phyloP scores from a whole-genome alignment of 2,329 filamentous ascomycete species.

The Dactylonectria estremocensis region DNA sequence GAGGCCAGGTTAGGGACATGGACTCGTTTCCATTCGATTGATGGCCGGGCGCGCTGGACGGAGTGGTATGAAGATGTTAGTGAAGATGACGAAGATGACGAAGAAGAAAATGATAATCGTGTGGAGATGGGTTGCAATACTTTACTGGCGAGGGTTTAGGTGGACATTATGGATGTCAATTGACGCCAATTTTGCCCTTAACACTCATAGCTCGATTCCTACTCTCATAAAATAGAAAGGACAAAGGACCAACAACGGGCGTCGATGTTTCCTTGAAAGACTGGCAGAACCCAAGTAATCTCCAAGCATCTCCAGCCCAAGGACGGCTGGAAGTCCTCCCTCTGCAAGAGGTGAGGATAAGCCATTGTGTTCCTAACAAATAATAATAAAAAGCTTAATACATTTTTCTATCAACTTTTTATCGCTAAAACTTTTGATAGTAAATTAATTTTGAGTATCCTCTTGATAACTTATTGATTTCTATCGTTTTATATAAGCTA shows the following conservation, averaged over 20 bases:
- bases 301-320: neutral
- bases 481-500: too few relatives aligned
- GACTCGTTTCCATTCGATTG: neutral
- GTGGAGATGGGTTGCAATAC: neutral
- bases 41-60: neutral
- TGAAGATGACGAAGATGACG: neutral
- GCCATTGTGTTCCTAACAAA: too few relatives aligned
- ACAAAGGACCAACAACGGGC: too few relatives aligned
- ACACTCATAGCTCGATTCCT: too few relatives aligned
- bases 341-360: neutral
- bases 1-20: neutral
- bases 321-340: constrained; percentile 6
- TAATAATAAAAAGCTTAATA: too few relatives aligned
- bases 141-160: neutral
- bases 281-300: neutral
- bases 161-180: too few relatives aligned
- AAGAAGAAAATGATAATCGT: neutral
- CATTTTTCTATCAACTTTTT: too few relatives aligned
- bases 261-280: neutral
- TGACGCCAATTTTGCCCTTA: too few relatives aligned
- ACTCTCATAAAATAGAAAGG: too few relatives aligned
- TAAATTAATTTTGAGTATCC: too few relatives aligned
- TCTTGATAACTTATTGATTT: too few relatives aligned
- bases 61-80: neutral
- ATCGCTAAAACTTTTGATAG: too few relatives aligned